Conservation (phyloP, 2,329 filamentous ascomycete species). For the Curvularia verruculosa region DNA sequence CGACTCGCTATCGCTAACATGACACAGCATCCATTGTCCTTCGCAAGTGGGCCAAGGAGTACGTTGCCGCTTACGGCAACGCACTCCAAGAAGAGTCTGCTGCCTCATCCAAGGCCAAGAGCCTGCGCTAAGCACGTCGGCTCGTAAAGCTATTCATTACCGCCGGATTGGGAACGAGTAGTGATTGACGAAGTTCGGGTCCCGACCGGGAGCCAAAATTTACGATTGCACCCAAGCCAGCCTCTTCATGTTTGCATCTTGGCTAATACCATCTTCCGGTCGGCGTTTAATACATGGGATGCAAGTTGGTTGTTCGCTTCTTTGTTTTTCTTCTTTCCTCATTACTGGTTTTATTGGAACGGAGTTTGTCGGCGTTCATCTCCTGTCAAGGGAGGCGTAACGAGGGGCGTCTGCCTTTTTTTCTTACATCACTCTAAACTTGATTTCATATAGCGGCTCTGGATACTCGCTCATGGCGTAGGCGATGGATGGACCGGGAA, state of each 20-base stretch:
- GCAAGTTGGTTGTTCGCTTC: constrained; percentile 34
- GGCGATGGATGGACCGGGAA: constrained; percentile 39
- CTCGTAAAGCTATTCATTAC: constrained; percentile 16
- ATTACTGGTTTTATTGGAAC: constrained; percentile 12
- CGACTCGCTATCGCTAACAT: constrained; percentile 17
- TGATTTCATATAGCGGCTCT: constrained; percentile 47
- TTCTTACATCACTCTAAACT: constrained; percentile 36
- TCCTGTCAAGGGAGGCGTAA: constrained; percentile 33
- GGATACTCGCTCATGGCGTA: constrained; percentile 45
- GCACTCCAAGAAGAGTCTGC: constrained; percentile 32
- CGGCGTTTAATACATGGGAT: constrained; percentile 47
- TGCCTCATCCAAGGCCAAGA: constrained; percentile 29
- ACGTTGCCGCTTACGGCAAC: constrained; percentile 44
- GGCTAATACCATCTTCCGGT: constrained; percentile 36
- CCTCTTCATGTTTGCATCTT: constrained; percentile 46
- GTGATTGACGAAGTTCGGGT: constrained; percentile 14
- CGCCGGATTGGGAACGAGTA: constrained; percentile 12
- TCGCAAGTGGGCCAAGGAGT: constrained; percentile 91
- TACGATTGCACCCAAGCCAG: constrained; percentile 29
- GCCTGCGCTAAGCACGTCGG: constrained; percentile 30
- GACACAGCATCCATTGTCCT: constrained; percentile 82
- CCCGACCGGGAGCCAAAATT: constrained; percentile 19
- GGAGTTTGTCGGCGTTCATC: constrained; percentile 36
- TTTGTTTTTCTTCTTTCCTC: constrained; percentile 22
- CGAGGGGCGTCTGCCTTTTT: constrained; percentile 27